These are phyloP conservation scores for Salvia rosmarinus DNA, from an alignment of 257 asterid species.

Conservation along the genomic window DNA sequence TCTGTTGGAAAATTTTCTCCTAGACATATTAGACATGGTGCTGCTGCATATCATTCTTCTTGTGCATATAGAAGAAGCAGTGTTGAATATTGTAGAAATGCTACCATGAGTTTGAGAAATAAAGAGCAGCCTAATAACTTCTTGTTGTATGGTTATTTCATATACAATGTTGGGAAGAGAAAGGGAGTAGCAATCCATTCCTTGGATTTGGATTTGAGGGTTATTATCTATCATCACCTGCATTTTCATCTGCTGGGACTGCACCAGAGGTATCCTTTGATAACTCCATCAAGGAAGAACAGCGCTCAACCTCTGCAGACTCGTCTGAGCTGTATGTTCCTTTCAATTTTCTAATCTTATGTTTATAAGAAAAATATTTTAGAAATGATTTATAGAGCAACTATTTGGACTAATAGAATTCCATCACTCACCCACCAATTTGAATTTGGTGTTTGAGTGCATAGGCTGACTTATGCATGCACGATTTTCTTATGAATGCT, in stretches of 20 bases:
- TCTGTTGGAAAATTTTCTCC: constrained; percentile 44
- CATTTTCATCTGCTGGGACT: constrained; percentile 59
- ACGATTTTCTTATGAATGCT: neutral
- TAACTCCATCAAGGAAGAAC: constrained; percentile 54
- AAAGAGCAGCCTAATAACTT: constrained; percentile 68
- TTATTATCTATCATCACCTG: constrained; percentile 52
- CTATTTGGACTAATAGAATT: neutral
- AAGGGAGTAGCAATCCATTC: constrained; percentile 46
- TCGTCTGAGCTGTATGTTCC: constrained; percentile 66
- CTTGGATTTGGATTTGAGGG: constrained; percentile 57
- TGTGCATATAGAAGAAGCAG: constrained; percentile 45
- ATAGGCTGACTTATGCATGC: constrained; percentile 2
- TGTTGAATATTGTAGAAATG: constrained; percentile 49
- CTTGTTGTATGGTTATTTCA: constrained; percentile 63
- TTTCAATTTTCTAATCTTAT: constrained; percentile 23
- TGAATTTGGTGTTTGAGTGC: neutral
- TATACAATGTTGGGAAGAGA: constrained; percentile 60
- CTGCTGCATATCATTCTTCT: constrained; percentile 46
- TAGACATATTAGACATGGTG: constrained; percentile 41
- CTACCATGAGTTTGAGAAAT: constrained; percentile 68
- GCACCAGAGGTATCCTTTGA: constrained; percentile 73
- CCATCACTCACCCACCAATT: neutral
- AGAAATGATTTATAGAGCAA: neutral
- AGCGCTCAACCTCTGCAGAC: constrained; percentile 50
- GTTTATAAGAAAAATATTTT: neutral